A percentile compares a stretch with the other conserved stretches of the same genome.
Conservation (phyloP, 2,329 filamentous ascomycete species). For the Penicillium sp. region DNA sequence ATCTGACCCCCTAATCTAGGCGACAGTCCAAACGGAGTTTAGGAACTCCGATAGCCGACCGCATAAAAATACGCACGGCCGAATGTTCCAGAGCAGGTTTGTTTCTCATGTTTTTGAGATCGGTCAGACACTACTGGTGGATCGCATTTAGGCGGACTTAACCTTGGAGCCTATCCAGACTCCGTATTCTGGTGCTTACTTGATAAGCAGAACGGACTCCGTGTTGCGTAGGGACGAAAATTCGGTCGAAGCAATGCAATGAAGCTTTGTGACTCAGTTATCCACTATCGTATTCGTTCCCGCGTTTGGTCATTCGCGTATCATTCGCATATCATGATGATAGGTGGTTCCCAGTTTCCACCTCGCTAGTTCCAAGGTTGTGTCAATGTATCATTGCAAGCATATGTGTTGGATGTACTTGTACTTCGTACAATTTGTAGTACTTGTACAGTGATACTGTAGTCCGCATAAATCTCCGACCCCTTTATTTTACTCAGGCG, state of each 20-base stretch:
- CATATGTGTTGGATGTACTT: not conserved
- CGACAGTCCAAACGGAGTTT: not conserved
- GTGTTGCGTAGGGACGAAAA: not conserved
- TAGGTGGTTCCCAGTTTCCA: too few species aligned
- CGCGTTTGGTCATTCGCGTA: not conserved
- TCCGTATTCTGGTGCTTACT: not conserved
- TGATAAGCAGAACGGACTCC: not conserved
- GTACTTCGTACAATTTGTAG: not conserved
- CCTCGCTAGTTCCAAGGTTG: too few species aligned
- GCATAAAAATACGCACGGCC: slow-evolving; percentile 5
- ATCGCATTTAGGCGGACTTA: not conserved
- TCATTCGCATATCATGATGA: not conserved
- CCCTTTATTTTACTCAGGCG: too few species aligned
- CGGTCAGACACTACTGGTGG: not conserved
- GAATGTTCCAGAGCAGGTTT: not conserved
- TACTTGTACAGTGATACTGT: too few species aligned
- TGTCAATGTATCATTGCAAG: too few species aligned
- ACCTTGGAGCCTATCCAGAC: too few species aligned
- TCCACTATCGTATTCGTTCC: slow-evolving; percentile 3
- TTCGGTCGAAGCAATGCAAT: not conserved
- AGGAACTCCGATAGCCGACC: not conserved
- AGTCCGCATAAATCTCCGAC: too few species aligned
- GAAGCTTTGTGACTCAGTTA: slow-evolving; percentile 1
- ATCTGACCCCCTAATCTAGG: not conserved
- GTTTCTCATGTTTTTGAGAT: not conserved